A percentile compares a stretch with the other conserved stretches of the same genome.
phyloP scores from a whole-genome alignment of 2,329 filamentous ascomycete genomes.

The Hymenoscyphus salicellus region DNA sequence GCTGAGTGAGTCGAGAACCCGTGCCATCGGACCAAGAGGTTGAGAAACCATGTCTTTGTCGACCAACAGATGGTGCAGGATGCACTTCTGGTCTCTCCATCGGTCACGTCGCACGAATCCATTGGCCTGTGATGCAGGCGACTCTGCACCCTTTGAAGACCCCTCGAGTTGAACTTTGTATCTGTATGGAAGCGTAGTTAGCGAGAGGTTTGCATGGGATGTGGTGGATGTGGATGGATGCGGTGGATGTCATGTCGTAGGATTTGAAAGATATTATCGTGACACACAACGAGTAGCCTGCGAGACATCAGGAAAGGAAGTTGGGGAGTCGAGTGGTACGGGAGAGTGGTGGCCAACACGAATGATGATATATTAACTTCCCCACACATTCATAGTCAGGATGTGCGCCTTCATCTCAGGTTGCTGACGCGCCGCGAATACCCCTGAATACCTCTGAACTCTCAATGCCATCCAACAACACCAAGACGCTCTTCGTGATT shows the following conservation, averaged over 20 bases:
- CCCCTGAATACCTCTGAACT: conserved; percentile 1
- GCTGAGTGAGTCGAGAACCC: neutral
- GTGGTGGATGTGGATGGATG: too few species aligned
- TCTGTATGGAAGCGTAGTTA: neutral
- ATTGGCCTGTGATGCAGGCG: neutral
- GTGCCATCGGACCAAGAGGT: conserved; percentile 2
- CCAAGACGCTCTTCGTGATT: neutral
- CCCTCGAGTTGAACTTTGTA: neutral
- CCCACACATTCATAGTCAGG: neutral
- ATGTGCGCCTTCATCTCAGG: neutral
- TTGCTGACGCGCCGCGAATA: neutral
- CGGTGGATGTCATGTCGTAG: neutral
- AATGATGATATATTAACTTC: conserved; percentile 2
- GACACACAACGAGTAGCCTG: conserved; percentile 3
- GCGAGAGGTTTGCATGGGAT: neutral
- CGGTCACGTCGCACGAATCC: conserved; percentile 1
- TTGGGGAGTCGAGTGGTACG: neutral
- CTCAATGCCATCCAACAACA: neutral
- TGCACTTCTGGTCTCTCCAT: neutral
- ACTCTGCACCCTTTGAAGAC: neutral
- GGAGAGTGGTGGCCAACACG: neutral
- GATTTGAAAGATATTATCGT: neutral
- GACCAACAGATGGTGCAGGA: neutral
- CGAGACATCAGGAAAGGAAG: neutral
- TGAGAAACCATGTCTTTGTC: neutral